These are phyloP conservation scores for Polygonum aviculare DNA, from an alignment of 148 eudicot species.

Conservation along the genomic window DNA sequence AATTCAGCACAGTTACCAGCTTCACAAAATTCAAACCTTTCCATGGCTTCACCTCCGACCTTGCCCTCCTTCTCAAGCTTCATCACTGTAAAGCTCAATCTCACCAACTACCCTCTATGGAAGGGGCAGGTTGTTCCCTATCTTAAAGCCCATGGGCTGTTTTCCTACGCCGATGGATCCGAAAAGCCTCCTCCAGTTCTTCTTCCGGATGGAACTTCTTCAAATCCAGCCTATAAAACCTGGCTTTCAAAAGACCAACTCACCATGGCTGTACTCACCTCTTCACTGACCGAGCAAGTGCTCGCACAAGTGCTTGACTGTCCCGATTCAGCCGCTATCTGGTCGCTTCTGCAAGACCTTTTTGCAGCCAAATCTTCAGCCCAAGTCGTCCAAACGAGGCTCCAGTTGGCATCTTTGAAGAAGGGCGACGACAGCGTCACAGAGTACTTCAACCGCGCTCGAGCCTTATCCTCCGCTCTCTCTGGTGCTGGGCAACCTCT, in stretches of 20 bases:
- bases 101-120: too few relatives aligned
- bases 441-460: not conserved
- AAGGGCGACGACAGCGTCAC: not conserved
- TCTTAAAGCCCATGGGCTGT: too few relatives aligned
- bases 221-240: too few relatives aligned
- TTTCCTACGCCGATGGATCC: too few relatives aligned
- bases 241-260: not conserved
- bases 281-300: not conserved
- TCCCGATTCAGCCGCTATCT: not conserved
- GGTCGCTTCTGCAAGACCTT: not conserved
- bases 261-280: not conserved
- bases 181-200: too few relatives aligned
- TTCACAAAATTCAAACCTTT: too few relatives aligned
- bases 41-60: too few relatives aligned
- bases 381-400: not conserved
- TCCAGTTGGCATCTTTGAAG: not conserved
- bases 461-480: not conserved
- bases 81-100: too few relatives aligned
- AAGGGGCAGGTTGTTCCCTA: too few relatives aligned
- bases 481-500: not conserved
- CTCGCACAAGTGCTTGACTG: not conserved
- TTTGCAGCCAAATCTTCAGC: not conserved
- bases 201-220: too few relatives aligned
- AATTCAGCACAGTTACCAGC: too few relatives aligned
- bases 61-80: too few relatives aligned